Conservation (phyloP, 2,329 filamentous ascomycete genomes). For the Calonectria montana region DNA sequence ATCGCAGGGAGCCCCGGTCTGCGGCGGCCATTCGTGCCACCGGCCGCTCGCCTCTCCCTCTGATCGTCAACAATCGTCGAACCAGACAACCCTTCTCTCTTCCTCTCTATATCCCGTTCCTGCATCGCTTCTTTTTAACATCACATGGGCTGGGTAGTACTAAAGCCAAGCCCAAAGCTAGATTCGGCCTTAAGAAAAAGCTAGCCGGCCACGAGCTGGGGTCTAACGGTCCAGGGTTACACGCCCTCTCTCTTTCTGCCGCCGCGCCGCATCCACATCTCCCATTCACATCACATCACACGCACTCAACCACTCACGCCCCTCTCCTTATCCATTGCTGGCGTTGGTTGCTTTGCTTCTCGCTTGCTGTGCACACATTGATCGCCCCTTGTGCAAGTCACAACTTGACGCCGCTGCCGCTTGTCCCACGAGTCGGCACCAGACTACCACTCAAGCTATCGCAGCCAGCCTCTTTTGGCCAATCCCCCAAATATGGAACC, state of each 20-base stretch:
- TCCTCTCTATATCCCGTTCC: conserved; percentile 18
- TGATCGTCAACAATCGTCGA: conserved; percentile 5
- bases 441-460: conserved; percentile 7
- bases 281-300: conserved; percentile 7
- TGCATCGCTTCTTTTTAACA: conserved; percentile 5
- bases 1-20: conserved; percentile 22
- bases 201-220: conserved; percentile 7
- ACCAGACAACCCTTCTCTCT: conserved; percentile 18
- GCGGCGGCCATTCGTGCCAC: conserved; percentile 21
- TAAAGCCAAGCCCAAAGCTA: conserved; percentile 17
- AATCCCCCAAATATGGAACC: conserved; percentile 41
- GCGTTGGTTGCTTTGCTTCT: not conserved
- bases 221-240: conserved; percentile 13
- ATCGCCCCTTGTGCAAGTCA: conserved; percentile 21
- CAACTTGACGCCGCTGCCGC: conserved; percentile 1
- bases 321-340: conserved; percentile 13
- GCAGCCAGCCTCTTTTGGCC: conserved; percentile 11
- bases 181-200: conserved; percentile 35
- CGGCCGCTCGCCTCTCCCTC: conserved; percentile 11
- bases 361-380: conserved; percentile 6
- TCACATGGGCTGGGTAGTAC: conserved; percentile 13
- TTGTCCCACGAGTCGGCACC: conserved; percentile 14
- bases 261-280: conserved; percentile 4
- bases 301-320: not conserved
- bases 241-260: conserved; percentile 17